These are phyloP conservation scores for Micromonas commoda DNA, from an alignment of 139 green algal genomes.

Conservation along the genomic window DNA sequence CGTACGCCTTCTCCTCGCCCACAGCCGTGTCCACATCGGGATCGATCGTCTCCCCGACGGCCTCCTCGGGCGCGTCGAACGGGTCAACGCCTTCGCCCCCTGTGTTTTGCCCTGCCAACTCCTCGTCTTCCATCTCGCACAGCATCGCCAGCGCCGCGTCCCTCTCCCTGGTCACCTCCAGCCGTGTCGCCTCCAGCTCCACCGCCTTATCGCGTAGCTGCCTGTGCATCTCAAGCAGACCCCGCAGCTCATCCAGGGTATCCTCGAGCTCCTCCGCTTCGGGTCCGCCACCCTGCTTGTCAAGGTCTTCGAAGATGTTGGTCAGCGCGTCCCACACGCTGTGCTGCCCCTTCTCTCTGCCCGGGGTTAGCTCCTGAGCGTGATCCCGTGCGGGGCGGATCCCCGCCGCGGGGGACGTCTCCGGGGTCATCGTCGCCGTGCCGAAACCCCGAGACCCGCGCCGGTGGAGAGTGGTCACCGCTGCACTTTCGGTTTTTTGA, in stretches of 20 bases:
- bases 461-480: too few species aligned
- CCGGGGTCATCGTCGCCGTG: too few species aligned
- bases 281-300: not conserved
- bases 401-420: too few species aligned
- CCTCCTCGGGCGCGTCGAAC: too few species aligned
- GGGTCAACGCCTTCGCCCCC: not conserved
- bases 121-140: too few species aligned
- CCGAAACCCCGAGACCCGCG: too few species aligned
- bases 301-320: not conserved
- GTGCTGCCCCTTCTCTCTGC: not conserved
- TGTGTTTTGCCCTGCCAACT: not conserved
- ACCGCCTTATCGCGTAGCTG: not conserved
- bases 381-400: not conserved
- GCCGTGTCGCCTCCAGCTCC: not conserved
- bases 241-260: not conserved
- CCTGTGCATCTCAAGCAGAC: not conserved
- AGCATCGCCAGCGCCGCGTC: not conserved
- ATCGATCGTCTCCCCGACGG: too few species aligned
- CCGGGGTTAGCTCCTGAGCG: not conserved
- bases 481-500: too few species aligned
- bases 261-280: not conserved
- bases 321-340: not conserved
- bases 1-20: too few species aligned
- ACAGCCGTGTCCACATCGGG: too few species aligned
- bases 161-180: not conserved